A percentile compares a stretch with the other conserved stretches of the same genome.
phyloP scores from a whole-genome alignment of 768 basidiomycete genomes.

The Pleurotus platypus region DNA sequence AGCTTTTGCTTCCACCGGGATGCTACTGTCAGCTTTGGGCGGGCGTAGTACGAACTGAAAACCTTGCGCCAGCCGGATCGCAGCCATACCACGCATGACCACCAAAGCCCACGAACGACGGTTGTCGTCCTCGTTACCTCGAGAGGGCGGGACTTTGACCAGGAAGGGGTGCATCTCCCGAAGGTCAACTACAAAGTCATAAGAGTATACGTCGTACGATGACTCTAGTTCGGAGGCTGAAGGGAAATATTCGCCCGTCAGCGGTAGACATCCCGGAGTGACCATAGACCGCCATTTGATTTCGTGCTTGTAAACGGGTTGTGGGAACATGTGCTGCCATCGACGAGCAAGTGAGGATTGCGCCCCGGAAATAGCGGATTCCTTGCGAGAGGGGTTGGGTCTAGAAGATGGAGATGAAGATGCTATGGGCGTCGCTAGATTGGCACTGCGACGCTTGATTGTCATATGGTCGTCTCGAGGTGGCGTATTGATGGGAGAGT shows the following conservation, averaged over 20 bases:
- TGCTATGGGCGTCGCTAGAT: conserved; percentile 34
- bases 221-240: conserved; percentile 68
- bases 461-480: conserved; percentile 62
- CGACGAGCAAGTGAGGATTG: conserved; percentile 77
- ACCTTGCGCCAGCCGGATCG: conserved; percentile 86
- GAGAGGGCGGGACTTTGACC: conserved; percentile 57
- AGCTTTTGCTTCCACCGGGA: conserved; percentile 37
- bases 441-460: conserved; percentile 52
- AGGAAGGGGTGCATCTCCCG: conserved; percentile 85
- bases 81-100: conserved; percentile 92
- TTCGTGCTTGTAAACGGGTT: conserved; percentile 71
- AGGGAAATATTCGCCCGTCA: conserved; percentile 89
- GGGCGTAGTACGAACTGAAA: conserved; percentile 86
- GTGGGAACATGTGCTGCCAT: conserved; percentile 87
- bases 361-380: conserved; percentile 50
- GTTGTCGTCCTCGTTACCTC: conserved; percentile 49
- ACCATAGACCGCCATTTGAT: conserved; percentile 90
- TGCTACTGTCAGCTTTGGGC: conserved; percentile 25
- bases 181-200: conserved; percentile 84
- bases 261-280: conserved; percentile 83
- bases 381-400: conserved; percentile 68
- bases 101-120: conserved; percentile 71
- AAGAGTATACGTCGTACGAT: conserved; percentile 79
- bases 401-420: conserved; percentile 47
- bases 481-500: conserved; percentile 66